These are phyloP conservation scores for Podospora appendiculata DNA, from an alignment of 495 filamentous ascomycete genomes.

Conservation along the genomic window DNA sequence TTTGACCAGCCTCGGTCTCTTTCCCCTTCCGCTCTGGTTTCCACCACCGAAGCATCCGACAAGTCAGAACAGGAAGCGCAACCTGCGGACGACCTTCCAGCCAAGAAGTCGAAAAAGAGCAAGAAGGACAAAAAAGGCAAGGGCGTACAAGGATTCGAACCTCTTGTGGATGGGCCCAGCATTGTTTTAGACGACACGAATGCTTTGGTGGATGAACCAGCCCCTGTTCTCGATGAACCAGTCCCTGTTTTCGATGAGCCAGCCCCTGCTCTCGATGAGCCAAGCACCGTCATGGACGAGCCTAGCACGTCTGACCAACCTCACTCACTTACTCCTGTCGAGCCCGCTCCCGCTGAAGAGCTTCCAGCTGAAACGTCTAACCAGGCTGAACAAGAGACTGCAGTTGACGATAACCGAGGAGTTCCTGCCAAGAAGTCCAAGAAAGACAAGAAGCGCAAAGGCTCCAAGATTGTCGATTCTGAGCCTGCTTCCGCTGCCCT, in stretches of 20 bases:
- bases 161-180: no score
- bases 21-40: no score
- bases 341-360: no score
- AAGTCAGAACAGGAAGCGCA: not conserved
- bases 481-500: constrained; percentile 2
- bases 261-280: constrained; percentile 11
- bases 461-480: constrained; percentile 2
- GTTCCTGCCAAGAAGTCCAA: constrained; percentile 9
- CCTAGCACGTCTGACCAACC: not conserved
- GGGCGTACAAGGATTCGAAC: constrained; percentile 6
- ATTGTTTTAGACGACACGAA: no score
- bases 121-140: constrained; percentile 11
- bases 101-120: constrained; percentile 12
- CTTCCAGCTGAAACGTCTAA: no score
- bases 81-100: not conserved
- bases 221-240: no score
- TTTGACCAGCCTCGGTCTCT: no score
- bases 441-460: constrained; percentile 18
- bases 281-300: constrained; percentile 19
- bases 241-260: constrained; percentile 5
- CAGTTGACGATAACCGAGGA: no score
- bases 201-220: no score
- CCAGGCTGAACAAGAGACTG: no score
- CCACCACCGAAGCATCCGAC: not conserved
- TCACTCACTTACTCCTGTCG: no score